A percentile compares a stretch with the other conserved stretches of the same genome.
These are phyloP conservation scores for Laburnicola sp. DNA, from an alignment of 2,329 filamentous ascomycete genomes.

Conservation along the genomic window DNA sequence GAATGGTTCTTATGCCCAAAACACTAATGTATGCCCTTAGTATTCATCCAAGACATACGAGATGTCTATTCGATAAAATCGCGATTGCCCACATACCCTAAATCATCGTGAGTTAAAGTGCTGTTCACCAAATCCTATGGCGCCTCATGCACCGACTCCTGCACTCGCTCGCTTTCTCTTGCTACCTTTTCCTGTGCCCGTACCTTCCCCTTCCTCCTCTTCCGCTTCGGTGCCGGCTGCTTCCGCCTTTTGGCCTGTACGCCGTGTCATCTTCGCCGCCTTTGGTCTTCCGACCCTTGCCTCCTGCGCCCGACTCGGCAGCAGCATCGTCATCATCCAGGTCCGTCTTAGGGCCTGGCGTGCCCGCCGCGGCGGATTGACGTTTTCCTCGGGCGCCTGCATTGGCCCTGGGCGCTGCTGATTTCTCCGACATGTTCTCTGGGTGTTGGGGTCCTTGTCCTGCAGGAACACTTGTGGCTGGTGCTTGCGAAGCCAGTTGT, in stretches of 20 bases:
- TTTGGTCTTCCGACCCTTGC: constrained; percentile 30
- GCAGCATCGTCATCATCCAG: constrained; percentile 49
- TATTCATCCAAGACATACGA: too few relatives aligned
- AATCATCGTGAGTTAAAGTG: too few relatives aligned
- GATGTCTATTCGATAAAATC: too few relatives aligned
- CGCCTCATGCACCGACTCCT: constrained; percentile 2
- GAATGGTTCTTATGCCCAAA: too few relatives aligned
- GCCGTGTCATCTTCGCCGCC: constrained; percentile 49
- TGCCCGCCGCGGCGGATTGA: constrained; percentile 40
- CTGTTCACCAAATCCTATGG: too few relatives aligned
- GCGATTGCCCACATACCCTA: too few relatives aligned
- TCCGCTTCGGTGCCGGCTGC: constrained; percentile 48
- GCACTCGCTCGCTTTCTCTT: constrained; percentile 41
- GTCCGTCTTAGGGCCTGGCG: constrained; percentile 42
- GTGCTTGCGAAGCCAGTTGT: constrained; percentile 90
- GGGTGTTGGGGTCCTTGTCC: constrained; percentile 58
- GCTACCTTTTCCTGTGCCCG: constrained; percentile 27
- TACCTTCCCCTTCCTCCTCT: constrained; percentile 47
- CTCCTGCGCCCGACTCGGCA: constrained; percentile 31
- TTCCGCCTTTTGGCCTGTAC: constrained; percentile 55
- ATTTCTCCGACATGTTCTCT: constrained; percentile 44
- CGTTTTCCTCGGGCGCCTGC: constrained; percentile 39
- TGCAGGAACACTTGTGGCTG: constrained; percentile 84
- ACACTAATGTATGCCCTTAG: too few relatives aligned
- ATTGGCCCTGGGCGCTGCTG: constrained; percentile 27